Base-by-base conservation (phyloP, 257 asterid genomes). In the Nemophila menziesii region DNA sequence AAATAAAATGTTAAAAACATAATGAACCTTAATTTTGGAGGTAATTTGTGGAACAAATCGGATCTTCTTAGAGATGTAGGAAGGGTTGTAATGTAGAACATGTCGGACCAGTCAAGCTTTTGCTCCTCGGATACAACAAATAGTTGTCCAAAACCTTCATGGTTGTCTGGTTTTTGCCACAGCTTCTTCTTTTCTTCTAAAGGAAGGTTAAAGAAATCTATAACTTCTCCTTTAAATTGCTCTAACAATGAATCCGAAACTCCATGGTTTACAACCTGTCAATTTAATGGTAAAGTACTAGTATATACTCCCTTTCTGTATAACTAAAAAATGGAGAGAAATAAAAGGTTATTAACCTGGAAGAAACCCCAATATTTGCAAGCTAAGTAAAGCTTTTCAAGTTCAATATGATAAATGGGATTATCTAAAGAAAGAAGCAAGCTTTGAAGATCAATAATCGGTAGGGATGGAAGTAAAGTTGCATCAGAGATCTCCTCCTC, bases 281-380 rank as follows among this genome's bases (percentile, higher is more conserved):
- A 22, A n/a, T n/a, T n/a, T n/a, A n/a, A n/a, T n/a, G n/a, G n/a
- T n/a, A n/a, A n/a, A 46, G 46, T 5, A 22, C 20, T 11, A 4
- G 7, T 8, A 8, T 11, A n/a, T 17, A 17, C n/a, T 5, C n/a
- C n/a, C n/a, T n/a, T n/a, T n/a, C n/a, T n/a, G n/a, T n/a, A 16
- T 8, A 11, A 16, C 5, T 7, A 4, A 10, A 17, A 14, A 8
- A 6, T 16, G 24, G 22, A 22, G 10, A 15, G 10, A 20, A 4
- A 37, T 6, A 11, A 15, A 11, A 12, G 4, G 3, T n/a, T 41
- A 4, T 42, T 22, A 46, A 70, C 90, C 85, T 78, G 85, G 43
- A 75, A 62, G 44, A 79, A 78, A 3, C 92, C 86, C 85, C 92
- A 79, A 4, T 75, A 53, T 55, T 62, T 60, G 68, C 82, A 79